A percentile compares a stretch with the other conserved stretches of the same genome.
phyloP scores from a whole-genome alignment of 768 basidiomycete species.

The Suillus subluteus region DNA sequence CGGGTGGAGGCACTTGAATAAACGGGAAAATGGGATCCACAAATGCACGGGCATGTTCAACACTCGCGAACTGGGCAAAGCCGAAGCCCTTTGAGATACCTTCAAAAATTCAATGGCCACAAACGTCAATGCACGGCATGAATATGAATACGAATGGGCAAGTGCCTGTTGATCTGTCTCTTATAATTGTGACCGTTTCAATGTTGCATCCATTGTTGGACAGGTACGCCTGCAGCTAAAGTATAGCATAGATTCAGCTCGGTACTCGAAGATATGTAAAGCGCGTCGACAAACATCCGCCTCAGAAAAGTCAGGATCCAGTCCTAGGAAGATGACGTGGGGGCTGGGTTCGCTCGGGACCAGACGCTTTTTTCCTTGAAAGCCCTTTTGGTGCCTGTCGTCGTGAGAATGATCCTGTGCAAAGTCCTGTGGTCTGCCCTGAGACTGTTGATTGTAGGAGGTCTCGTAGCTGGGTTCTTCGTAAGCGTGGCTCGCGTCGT shows the following conservation, averaged over 20 bases:
- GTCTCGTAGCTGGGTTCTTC: slow-evolving; percentile 48
- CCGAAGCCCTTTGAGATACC: slow-evolving; percentile 96
- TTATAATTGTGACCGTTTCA: slow-evolving; percentile 92
- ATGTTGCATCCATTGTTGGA: slow-evolving; percentile 71
- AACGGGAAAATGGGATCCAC: slow-evolving; percentile 91
- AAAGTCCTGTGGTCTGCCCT: slow-evolving; percentile 33
- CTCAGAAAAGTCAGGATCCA: slow-evolving; percentile 92
- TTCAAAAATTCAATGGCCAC: slow-evolving; percentile 70
- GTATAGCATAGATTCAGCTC: slow-evolving; percentile 38
- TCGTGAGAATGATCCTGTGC: slow-evolving; percentile 55
- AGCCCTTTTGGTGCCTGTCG: slow-evolving; percentile 46
- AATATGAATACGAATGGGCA: slow-evolving; percentile 77
- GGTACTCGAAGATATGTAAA: slow-evolving; percentile 40
- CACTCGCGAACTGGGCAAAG: slow-evolving; percentile 89
- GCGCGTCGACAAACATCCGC: slow-evolving; percentile 74
- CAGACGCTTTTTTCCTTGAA: slow-evolving; percentile 71
- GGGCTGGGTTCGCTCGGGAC: slow-evolving; percentile 84
- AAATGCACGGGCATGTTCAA: slow-evolving; percentile 88
- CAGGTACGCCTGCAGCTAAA: slow-evolving; percentile 81
- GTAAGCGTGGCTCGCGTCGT: slow-evolving; percentile 52
- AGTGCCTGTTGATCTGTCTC: slow-evolving; percentile 96
- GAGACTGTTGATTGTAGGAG: slow-evolving; percentile 33
- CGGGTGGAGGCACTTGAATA: slow-evolving; percentile 89
- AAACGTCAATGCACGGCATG: slow-evolving; percentile 75
- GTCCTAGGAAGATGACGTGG: slow-evolving; percentile 94